Percentiles rank a stretch among this genome's conserved stretches.
These are phyloP conservation scores for Plasmodium malariae DNA, from an alignment of 169 alveolate species.

Conservation along the genomic window DNA sequence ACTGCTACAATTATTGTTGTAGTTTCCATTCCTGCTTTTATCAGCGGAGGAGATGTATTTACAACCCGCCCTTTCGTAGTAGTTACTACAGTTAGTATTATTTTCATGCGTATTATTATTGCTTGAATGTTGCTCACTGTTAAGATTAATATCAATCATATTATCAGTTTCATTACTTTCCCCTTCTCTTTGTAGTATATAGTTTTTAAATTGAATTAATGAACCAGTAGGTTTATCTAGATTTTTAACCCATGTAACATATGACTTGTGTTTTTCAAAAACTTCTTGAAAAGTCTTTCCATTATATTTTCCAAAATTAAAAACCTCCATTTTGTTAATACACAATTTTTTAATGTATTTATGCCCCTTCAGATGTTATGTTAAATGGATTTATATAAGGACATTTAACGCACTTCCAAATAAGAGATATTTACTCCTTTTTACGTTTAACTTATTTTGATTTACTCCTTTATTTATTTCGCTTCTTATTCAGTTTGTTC, in stretches of 20 bases:
- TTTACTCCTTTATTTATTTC: no score
- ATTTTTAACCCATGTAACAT: constrained; percentile 80
- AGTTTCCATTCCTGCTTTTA: not conserved
- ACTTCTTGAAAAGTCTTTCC: constrained; percentile 86
- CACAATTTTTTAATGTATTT: no score
- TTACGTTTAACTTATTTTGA: no score
- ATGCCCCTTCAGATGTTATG: no score
- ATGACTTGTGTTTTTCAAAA: constrained; percentile 73
- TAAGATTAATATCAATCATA: not conserved
- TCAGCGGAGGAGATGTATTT: no score
- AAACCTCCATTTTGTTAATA: constrained; percentile 57
- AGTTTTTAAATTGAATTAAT: constrained; percentile 77
- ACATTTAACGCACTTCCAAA: no score
- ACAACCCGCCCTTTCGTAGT: not conserved
- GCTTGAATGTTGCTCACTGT: not conserved
- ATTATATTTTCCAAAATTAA: constrained; percentile 82
- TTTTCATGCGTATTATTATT: not conserved
- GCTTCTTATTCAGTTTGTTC: no score
- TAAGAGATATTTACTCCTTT: no score
- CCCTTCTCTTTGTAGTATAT: constrained; percentile 39
- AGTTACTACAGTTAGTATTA: not conserved
- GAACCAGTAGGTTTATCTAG: constrained; percentile 80
- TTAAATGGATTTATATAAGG: no score
- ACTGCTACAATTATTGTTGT: not conserved
- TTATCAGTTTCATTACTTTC: not conserved